Percentiles rank a stretch among this genome's conserved stretches.
Conservation (phyloP, 768 basidiomycete species). For the Pleurotus ostreatus region DNA sequence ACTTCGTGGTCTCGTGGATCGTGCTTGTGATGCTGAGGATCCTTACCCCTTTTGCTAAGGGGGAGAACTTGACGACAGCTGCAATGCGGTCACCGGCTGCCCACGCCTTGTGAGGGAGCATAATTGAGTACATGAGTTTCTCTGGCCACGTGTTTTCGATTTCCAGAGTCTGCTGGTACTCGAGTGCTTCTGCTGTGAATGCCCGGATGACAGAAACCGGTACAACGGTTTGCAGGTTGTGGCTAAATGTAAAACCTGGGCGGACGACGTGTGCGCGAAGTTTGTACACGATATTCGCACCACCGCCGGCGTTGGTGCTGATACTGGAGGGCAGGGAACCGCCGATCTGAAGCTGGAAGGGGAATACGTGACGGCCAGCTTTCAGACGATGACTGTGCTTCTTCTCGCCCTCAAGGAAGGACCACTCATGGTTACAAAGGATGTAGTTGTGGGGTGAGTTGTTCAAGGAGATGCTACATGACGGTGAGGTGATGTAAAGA, state of each 20-base stretch:
- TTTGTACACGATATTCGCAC: conserved; percentile 80
- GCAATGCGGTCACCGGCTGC: conserved; percentile 85
- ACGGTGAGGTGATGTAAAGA: conserved; percentile 7
- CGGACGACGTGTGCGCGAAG: conserved; percentile 83
- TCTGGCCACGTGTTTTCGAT: conserved; percentile 97
- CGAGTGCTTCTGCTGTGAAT: conserved; percentile 78
- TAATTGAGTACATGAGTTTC: conserved; percentile 93
- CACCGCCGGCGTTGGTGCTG: conserved; percentile 46
- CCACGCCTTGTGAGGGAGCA: conserved; percentile 95
- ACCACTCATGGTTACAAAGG: conserved; percentile 85
- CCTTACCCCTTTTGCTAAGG: conserved; percentile 78
- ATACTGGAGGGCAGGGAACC: conserved; percentile 82
- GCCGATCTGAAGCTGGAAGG: conserved; percentile 84
- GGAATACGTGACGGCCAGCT: conserved; percentile 91
- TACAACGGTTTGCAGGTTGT: conserved; percentile 58
- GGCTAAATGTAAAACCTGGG: conserved; percentile 55
- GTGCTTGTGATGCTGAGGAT: conserved; percentile 64
- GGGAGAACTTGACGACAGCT: conserved; percentile 81
- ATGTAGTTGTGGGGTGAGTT: conserved; percentile 48
- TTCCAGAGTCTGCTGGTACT: conserved; percentile 94
- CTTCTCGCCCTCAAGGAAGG: conserved; percentile 84
- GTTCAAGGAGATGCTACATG: conserved; percentile 37
- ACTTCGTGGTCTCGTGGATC: conserved; percentile 71
- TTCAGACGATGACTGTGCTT: conserved; percentile 84
- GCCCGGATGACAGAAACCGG: conserved; percentile 70